Evolutionary conservation across 2,329 filamentous ascomycete species (phyloP).

Genomic region (Aspergillus fumigatus): DNA sequence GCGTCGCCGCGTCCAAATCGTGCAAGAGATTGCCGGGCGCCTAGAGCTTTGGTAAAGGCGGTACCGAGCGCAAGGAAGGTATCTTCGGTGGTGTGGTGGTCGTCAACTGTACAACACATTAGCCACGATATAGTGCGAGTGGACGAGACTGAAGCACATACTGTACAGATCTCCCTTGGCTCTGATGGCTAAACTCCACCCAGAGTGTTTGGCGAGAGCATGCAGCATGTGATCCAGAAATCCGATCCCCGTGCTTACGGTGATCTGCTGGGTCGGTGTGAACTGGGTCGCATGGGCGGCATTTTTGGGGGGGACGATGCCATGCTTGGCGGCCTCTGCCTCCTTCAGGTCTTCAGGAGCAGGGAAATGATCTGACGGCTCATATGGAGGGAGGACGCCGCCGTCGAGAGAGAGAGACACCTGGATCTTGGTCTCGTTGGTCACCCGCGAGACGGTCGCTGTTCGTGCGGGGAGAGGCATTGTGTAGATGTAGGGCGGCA

Average conservation of each 20-base stretch:
- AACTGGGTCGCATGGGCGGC: constrained; percentile 77
- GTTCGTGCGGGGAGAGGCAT: constrained; percentile 58
- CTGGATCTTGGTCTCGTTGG: constrained; percentile 97
- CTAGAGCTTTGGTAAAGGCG: constrained; percentile 77
- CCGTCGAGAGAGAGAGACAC: constrained; percentile 91
- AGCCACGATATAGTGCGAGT: background rate
- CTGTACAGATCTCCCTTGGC: constrained; percentile 90
- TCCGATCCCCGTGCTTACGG: constrained; percentile 87
- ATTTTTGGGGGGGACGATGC: constrained; percentile 37
- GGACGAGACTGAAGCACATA: constrained; percentile 41
- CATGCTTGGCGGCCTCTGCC: constrained; percentile 46
- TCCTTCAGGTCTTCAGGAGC: constrained; percentile 54
- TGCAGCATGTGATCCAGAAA: constrained; percentile 99
- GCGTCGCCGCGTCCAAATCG: constrained; percentile 90
- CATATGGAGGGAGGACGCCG: constrained; percentile 53
- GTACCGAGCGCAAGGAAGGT: constrained; percentile 84
- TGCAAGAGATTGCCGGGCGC: constrained; percentile 72
- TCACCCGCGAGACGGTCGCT: constrained; percentile 77
- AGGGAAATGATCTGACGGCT: constrained; percentile 52
- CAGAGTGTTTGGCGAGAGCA: constrained; percentile 89
- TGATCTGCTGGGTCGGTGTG: constrained; percentile 79
- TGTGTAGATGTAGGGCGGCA: background rate
- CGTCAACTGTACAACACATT: constrained; percentile 63
- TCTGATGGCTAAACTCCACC: constrained; percentile 80
- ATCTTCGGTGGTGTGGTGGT: constrained; percentile 97